Evolutionary conservation across 306 rosid species (phyloP).

Genomic region (Quercus parvula): DNA sequence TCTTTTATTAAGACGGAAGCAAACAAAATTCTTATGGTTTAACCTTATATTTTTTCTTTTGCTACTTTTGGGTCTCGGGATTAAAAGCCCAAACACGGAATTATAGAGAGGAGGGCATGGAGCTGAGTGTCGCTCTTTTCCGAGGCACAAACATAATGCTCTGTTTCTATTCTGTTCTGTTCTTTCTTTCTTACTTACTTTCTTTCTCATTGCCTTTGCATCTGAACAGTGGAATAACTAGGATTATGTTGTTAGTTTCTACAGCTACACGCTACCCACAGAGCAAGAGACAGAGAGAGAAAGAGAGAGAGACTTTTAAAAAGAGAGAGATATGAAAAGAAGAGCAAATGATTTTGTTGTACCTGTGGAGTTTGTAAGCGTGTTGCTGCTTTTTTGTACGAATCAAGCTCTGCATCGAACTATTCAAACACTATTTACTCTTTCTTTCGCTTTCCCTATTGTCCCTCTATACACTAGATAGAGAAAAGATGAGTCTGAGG

Average conservation of each 20-base stretch:
- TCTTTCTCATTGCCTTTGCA: conserved; percentile 24
- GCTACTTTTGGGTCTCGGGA: conserved; percentile 18
- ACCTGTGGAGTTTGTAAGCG: conserved; percentile 10
- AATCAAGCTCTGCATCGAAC: conserved; percentile 4
- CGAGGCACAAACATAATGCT: conserved; percentile 35
- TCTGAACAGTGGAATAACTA: conserved; percentile 26
- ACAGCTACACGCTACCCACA: conserved; percentile 33
- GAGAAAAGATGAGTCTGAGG: background rate
- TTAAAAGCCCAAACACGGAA: conserved; percentile 6
- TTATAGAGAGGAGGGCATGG: background rate
- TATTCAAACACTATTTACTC: background rate
- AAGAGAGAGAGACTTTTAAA: background rate
- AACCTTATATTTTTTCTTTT: background rate
- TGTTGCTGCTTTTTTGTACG: conserved; percentile 19
- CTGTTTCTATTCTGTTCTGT: background rate
- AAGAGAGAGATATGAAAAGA: background rate
- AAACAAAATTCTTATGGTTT: background rate
- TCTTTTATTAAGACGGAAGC: background rate
- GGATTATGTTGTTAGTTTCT: conserved; percentile 1
- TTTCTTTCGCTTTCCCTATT: background rate
- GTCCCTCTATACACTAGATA: background rate
- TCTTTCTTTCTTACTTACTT: background rate
- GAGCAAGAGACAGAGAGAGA: background rate
- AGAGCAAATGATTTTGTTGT: conserved; percentile 20
- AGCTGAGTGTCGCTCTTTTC: conserved; percentile 39